phyloP scores from a whole-genome alignment of 306 rosid genomes.

The Spatholobus suberectus region DNA sequence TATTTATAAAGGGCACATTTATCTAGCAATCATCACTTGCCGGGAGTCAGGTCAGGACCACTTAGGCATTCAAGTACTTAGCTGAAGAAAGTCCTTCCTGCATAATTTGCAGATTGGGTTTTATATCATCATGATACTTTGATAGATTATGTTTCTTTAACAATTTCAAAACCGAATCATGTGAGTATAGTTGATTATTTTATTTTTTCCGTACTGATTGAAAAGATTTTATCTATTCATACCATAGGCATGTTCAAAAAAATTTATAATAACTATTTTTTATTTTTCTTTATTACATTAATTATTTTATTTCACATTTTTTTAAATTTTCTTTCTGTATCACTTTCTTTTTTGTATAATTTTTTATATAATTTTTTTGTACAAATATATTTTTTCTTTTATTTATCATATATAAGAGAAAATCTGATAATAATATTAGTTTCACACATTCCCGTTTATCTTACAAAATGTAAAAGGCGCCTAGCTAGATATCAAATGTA shows the following conservation, averaged over 20 bases:
- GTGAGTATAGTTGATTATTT: too few relatives aligned
- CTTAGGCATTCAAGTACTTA: slow-evolving; percentile 22
- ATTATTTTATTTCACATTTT: not conserved
- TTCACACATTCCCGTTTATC: not conserved
- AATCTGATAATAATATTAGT: too few relatives aligned
- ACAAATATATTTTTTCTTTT: too few relatives aligned
- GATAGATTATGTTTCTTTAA: not conserved
- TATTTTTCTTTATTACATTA: too few relatives aligned
- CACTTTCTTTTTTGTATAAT: too few relatives aligned
- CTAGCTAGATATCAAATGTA: too few relatives aligned
- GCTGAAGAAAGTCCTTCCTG: not conserved
- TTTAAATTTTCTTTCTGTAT: too few relatives aligned
- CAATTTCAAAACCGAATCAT: not conserved
- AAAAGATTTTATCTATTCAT: not conserved
- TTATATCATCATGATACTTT: not conserved
- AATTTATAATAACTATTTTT: too few relatives aligned
- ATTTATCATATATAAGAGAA: too few relatives aligned
- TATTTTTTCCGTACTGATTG: too few relatives aligned
- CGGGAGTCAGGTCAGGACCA: slow-evolving; percentile 34
- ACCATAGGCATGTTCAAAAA: too few relatives aligned
- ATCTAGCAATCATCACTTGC: slow-evolving; percentile 39
- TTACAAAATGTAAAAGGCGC: not conserved
- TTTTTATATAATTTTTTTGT: too few relatives aligned
- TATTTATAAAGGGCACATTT: slow-evolving; percentile 31
- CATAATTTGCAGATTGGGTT: not conserved